These are phyloP conservation scores for Trametes sp. DNA, from an alignment of 1,284 basidiomycete species.

Conservation along the genomic window DNA sequence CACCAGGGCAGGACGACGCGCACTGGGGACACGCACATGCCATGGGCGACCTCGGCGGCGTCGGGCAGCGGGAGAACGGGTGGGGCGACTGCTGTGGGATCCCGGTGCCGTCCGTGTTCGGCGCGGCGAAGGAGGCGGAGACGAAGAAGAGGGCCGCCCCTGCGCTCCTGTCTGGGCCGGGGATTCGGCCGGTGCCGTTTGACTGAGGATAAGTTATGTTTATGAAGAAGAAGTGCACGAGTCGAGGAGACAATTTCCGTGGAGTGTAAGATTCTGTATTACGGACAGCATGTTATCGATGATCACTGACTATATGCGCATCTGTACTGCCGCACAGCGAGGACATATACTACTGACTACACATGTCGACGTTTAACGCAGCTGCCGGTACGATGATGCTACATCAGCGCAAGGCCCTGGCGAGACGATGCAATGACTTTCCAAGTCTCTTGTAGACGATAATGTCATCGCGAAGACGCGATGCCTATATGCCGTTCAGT, in stretches of 20 bases:
- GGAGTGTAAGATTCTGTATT: constrained; percentile 8
- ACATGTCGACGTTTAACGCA: too few relatives aligned
- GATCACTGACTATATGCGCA: too few relatives aligned
- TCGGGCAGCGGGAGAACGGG: constrained; percentile 57
- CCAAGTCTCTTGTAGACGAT: too few relatives aligned
- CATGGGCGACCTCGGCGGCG: constrained; percentile 57
- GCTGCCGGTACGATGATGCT: too few relatives aligned
- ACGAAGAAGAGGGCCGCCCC: constrained; percentile 49
- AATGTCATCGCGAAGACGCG: too few relatives aligned
- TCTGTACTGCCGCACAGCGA: too few relatives aligned
- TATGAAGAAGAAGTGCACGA: neutral
- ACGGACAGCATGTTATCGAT: neutral
- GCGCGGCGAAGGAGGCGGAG: constrained; percentile 67
- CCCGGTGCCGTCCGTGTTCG: constrained; percentile 85
- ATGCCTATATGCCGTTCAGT: too few relatives aligned
- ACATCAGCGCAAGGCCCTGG: too few relatives aligned
- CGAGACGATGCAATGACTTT: too few relatives aligned
- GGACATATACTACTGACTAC: too few relatives aligned
- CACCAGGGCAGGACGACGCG: constrained; percentile 52
- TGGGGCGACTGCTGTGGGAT: constrained; percentile 99
- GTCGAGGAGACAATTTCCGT: neutral
- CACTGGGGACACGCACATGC: constrained; percentile 67
- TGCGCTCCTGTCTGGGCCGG: constrained; percentile 58
- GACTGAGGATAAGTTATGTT: constrained; percentile 61
- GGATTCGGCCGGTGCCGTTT: constrained; percentile 85